Evolutionary conservation across 306 rosid genomes (phyloP).

Genomic region (Medicago ruthenica): DNA sequence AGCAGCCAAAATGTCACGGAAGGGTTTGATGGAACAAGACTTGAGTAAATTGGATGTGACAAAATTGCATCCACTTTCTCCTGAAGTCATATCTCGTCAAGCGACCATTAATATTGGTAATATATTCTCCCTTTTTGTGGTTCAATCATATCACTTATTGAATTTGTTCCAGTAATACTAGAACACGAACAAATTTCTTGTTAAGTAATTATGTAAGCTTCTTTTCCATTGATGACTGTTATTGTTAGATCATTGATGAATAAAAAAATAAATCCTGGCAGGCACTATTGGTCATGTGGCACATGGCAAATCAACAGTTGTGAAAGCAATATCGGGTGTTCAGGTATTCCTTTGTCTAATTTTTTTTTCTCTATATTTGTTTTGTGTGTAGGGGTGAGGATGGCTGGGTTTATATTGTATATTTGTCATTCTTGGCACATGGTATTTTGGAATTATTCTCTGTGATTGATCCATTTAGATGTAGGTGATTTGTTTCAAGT

Average conservation of each 20-base stretch:
- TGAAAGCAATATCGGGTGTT: slow-evolving; percentile 97
- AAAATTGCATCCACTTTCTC: slow-evolving; percentile 86
- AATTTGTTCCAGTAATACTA: slow-evolving; percentile 4
- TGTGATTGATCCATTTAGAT: background rate
- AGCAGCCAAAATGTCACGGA: slow-evolving; percentile 72
- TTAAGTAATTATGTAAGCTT: background rate
- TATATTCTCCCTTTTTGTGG: background rate
- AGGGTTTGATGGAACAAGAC: slow-evolving; percentile 95
- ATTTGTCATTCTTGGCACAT: background rate
- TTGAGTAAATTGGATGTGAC: slow-evolving; percentile 89
- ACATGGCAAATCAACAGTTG: slow-evolving; percentile 95
- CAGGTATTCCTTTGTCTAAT: slow-evolving; percentile 61
- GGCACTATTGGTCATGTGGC: slow-evolving; percentile 99
- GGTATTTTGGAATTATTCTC: background rate
- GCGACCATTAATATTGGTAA: slow-evolving; percentile 95
- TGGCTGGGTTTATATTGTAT: slow-evolving; percentile 6
- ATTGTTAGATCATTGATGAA: slow-evolving; percentile 31
- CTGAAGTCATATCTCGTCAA: slow-evolving; percentile 93
- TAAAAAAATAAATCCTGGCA: slow-evolving; percentile 44
- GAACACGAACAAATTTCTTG: background rate
- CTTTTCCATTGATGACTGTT: slow-evolving; percentile 29
- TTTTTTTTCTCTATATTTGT: background rate
- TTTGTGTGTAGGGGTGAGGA: background rate
- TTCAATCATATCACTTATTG: background rate
- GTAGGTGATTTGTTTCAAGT: background rate